Evolutionary conservation across 176 grass and related monocot genomes (phyloP).

Genomic region (Calamus simplicifolius): DNA sequence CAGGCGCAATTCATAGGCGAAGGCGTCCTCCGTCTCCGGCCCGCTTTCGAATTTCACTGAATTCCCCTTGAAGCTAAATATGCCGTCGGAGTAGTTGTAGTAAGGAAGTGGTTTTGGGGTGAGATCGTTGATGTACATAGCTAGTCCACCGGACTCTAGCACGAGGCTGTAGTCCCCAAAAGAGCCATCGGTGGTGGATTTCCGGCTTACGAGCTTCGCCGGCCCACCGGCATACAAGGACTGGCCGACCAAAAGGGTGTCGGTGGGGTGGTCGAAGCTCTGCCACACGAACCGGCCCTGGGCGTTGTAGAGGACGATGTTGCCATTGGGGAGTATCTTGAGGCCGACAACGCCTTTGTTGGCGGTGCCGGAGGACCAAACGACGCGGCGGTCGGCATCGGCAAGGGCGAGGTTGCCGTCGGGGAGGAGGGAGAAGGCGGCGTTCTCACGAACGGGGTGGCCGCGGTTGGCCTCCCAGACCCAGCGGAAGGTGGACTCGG

Average conservation of each 20-base stretch:
- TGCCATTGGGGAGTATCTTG: slow-evolving; percentile 24
- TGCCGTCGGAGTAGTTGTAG: slow-evolving; percentile 37
- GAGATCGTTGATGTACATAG: slow-evolving; percentile 11
- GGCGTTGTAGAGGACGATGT: slow-evolving; percentile 26
- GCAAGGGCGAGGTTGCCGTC: slow-evolving; percentile 37
- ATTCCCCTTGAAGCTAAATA: slow-evolving; percentile 16
- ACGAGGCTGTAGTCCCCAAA: slow-evolving; percentile 10
- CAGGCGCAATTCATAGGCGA: slow-evolving; percentile 22
- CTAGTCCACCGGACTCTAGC: slow-evolving; percentile 6
- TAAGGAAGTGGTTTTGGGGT: slow-evolving; percentile 20
- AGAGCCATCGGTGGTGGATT: slow-evolving; percentile 14
- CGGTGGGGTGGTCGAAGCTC: slow-evolving; percentile 37
- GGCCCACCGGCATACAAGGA: slow-evolving; percentile 9
- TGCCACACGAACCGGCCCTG: slow-evolving; percentile 26
- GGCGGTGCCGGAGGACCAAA: slow-evolving; percentile 21
- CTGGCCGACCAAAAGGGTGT: slow-evolving; percentile 34
- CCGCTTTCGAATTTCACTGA: slow-evolving; percentile 17
- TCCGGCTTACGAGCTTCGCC: slow-evolving; percentile 22
- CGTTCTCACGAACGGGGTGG: slow-evolving; percentile 28
- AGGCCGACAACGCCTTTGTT: slow-evolving; percentile 30
- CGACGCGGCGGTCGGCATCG: slow-evolving; percentile 28
- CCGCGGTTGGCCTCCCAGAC: slow-evolving; percentile 38
- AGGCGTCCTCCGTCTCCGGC: slow-evolving; percentile 25
- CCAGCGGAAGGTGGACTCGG: slow-evolving; percentile 36
- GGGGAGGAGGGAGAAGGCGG: slow-evolving; percentile 36